Base-by-base conservation (phyloP, 2,329 filamentous ascomycete genomes). In the Phoma sp. region DNA sequence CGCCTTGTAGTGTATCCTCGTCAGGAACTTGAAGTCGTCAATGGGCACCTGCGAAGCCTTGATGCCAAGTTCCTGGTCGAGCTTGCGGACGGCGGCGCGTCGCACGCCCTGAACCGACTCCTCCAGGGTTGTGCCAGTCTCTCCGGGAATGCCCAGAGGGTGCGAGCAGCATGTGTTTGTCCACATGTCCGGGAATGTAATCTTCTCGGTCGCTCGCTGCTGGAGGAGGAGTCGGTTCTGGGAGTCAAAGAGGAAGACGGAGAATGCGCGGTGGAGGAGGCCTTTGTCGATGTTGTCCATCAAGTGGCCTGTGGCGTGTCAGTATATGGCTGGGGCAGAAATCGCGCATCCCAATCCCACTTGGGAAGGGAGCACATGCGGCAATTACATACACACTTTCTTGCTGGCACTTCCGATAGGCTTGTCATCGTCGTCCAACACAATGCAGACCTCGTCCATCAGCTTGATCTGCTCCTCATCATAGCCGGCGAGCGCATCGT, bases 131-230 rank as follows among this genome's bases (percentile, higher is more conserved):
- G 87, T 84, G 59, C 95, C 95, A 24, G 91, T 96, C 85, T 99
- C 95, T 61, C 89, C 89, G 7, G 95, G 90, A 63, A 97, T 89
- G 50, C 91, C 90, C 57, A 99, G 84, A 4, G 95, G 95, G 77
- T 99, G 95, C 35, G 95, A 99, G 82, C 95, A 99, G 84, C 95
- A 99, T 29, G 95, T 99, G 79, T 99, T 99, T 61, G 95, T 99
- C 95, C 95, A 99, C 89, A 97, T 93, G 74, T 96, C 91, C n/a
- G 95, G 93, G 79, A 99, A 99, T 6, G 95, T 99, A 73, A 99
- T 99, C 82, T 99, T 99, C 80, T 98, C 93, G 36, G 87, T 81
- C 25, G 95, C 95, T 64, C 95, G 90, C 81, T 98, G 95, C 79
- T 99, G 95, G 46, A 99, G 86, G 39, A 99, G 89, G 57, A 98